Evolutionary conservation across 129 eudicot genomes (phyloP).

Genomic region (Helianthus annuus): DNA sequence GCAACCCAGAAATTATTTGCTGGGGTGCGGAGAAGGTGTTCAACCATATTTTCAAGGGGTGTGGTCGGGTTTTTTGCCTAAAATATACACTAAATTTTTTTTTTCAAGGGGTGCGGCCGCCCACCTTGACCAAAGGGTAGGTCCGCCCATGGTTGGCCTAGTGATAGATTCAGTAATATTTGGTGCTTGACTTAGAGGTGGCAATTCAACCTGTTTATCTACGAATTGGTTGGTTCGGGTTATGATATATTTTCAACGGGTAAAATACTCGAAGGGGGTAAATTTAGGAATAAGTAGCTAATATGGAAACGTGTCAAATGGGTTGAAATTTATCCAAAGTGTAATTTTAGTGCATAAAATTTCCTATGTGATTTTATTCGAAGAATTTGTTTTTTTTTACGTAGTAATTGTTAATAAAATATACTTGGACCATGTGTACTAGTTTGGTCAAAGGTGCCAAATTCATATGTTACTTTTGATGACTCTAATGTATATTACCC

Average conservation of each 20-base stretch:
- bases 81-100: too few relatives aligned
- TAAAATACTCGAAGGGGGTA: neutral
- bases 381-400: neutral
- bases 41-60: too few relatives aligned
- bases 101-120: too few relatives aligned
- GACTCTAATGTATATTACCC: neutral
- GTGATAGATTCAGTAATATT: neutral
- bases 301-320: neutral
- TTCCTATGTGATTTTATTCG: neutral
- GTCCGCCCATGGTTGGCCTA: neutral
- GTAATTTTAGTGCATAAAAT: neutral
- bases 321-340: neutral
- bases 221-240: neutral
- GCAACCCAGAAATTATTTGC: too few relatives aligned
- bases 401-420: too few relatives aligned
- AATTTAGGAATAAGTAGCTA: neutral
- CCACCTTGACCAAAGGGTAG: too few relatives aligned
- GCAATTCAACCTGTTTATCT: neutral
- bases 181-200: conserved; percentile 6
- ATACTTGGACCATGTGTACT: neutral
- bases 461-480: neutral
- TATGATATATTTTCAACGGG: neutral
- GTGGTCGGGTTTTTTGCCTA: too few relatives aligned
- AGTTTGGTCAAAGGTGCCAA: neutral
- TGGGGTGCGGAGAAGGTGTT: too few relatives aligned